These are phyloP conservation scores for Macrophomina phaseolina DNA, from an alignment of 2,329 filamentous ascomycete species.

Conservation along the genomic window DNA sequence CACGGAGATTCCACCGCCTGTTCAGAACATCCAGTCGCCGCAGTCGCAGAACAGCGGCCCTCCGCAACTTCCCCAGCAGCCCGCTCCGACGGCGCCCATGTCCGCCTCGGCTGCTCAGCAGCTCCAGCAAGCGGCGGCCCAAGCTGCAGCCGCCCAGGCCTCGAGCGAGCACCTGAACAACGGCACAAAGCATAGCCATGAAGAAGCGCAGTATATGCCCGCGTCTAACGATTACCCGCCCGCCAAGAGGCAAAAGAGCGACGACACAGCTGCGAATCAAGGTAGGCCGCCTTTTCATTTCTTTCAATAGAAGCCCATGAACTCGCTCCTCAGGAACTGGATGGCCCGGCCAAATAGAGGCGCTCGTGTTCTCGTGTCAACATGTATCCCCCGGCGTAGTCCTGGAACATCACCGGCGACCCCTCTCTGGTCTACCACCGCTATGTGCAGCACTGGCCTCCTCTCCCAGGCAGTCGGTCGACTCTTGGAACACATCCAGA, in stretches of 20 bases:
- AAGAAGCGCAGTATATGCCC: constrained; percentile 26
- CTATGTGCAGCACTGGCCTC: no score
- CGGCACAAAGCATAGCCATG: constrained; percentile 27
- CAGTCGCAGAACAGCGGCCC: constrained; percentile 23
- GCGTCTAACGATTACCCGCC: constrained; percentile 26
- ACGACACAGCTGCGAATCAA: constrained; percentile 12
- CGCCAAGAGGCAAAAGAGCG: constrained; percentile 26
- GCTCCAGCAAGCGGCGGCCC: constrained; percentile 29
- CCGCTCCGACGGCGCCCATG: constrained; percentile 41
- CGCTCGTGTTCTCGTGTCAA: no score
- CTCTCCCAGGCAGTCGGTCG: no score
- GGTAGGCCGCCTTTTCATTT: constrained; percentile 6
- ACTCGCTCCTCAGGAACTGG: no score
- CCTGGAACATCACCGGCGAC: no score
- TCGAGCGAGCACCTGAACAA: constrained; percentile 23
- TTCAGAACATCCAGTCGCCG: constrained; percentile 35
- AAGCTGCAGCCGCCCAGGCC: constrained; percentile 40
- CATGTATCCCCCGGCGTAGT: no score
- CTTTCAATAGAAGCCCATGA: background rate
- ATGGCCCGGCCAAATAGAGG: no score
- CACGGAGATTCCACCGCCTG: constrained; percentile 13
- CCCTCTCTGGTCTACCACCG: no score
- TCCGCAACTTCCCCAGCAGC: constrained; percentile 8
- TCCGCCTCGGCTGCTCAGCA: constrained; percentile 31
- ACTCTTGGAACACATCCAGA: no score